phyloP scores from a whole-genome alignment of 2,329 filamentous ascomycete species.

The Ceratocystiopsis minuta region DNA sequence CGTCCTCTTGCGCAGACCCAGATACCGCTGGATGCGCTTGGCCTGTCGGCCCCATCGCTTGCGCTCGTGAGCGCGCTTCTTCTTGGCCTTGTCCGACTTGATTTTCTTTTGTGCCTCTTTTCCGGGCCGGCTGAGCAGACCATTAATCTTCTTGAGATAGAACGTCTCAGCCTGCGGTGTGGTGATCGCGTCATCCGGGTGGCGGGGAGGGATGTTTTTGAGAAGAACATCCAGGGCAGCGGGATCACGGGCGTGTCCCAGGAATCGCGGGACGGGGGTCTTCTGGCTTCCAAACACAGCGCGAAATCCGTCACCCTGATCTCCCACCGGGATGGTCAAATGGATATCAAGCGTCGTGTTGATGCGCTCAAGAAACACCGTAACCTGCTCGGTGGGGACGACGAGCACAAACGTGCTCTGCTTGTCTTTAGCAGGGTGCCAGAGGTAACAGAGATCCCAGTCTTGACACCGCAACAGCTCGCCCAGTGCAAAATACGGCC shows the following conservation, averaged over 20 bases:
- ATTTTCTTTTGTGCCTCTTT: constrained; percentile 16
- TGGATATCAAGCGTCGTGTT: constrained; percentile 36
- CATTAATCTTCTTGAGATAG: constrained; percentile 3
- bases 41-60: constrained; percentile 35
- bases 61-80: constrained; percentile 30
- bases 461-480: constrained; percentile 36
- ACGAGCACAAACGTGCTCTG: constrained; percentile 40
- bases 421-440: constrained; percentile 27
- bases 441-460: constrained; percentile 65
- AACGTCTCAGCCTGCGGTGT: too few species aligned
- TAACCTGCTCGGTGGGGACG: constrained; percentile 47
- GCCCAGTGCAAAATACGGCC: constrained; percentile 35
- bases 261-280: constrained; percentile 47
- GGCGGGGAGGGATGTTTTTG: constrained; percentile 2
- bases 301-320: constrained; percentile 34
- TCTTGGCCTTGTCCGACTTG: constrained; percentile 24
- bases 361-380: constrained; percentile 44
- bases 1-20: constrained; percentile 38
- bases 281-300: constrained; percentile 42
- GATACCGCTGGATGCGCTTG: constrained; percentile 48
- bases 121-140: background rate
- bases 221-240: constrained; percentile 17
- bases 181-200: background rate
- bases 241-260: constrained; percentile 36
- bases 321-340: constrained; percentile 38